A percentile compares a stretch with the other conserved stretches of the same genome.
Evolutionary conservation across 2,329 filamentous ascomycete species (phyloP).

Genomic region (Reticulascus tulasneorum): DNA sequence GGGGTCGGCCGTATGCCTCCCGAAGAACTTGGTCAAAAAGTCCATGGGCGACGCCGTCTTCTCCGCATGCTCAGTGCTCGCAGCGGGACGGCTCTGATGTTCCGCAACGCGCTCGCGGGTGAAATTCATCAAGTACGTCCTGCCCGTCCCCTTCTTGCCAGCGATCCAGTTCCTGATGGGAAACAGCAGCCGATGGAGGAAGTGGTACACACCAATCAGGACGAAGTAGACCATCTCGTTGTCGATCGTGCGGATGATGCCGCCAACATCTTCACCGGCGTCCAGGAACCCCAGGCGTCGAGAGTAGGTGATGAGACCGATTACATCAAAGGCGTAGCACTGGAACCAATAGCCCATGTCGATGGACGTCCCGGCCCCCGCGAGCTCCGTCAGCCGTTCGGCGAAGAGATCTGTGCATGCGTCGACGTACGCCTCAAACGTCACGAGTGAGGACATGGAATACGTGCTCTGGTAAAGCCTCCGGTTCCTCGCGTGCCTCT

Average conservation of each 20-base stretch:
- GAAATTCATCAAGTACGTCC: constrained; percentile 21
- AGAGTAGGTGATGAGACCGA: constrained; percentile 43
- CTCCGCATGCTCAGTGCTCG: constrained; percentile 4
- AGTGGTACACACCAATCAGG: constrained; percentile 36
- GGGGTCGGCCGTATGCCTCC: constrained; percentile 35
- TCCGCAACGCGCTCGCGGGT: constrained; percentile 27
- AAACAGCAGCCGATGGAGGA: constrained; percentile 31
- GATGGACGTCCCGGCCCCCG: constrained; percentile 21
- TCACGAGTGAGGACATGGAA: constrained; percentile 42
- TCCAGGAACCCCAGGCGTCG: constrained; percentile 41
- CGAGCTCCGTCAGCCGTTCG: constrained; percentile 31
- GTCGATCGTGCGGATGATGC: constrained; percentile 35
- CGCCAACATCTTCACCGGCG: constrained; percentile 38
- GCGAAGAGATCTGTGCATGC: constrained; percentile 38
- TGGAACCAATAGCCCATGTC: constrained; percentile 41
- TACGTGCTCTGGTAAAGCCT: constrained; percentile 40
- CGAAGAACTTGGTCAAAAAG: constrained; percentile 39
- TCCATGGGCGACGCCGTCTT: constrained; percentile 21
- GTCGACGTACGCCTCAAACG: constrained; percentile 46
- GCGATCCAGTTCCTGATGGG: constrained; percentile 22
- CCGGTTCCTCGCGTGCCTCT: constrained; percentile 30
- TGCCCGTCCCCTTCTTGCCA: constrained; percentile 11
- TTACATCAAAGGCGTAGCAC: constrained; percentile 47
- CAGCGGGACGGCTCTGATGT: constrained; percentile 13
- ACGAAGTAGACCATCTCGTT: constrained; percentile 29